Evolutionary conservation across 305 asterid species (phyloP), one percentile per base, ranked within the genome.

Genomic region (Fraxinus paxiana): DNA sequence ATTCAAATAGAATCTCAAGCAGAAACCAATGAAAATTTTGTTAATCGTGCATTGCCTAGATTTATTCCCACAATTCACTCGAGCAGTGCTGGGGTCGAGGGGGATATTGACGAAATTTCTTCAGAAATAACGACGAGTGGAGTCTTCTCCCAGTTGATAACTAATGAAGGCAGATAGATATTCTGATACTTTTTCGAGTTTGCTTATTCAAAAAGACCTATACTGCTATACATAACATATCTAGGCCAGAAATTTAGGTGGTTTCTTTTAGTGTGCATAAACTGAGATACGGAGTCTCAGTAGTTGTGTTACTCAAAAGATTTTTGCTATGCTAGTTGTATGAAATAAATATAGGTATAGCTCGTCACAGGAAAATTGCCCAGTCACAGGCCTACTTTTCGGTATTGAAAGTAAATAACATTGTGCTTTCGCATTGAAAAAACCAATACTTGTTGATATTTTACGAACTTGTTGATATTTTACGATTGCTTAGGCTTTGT

Each of bases 101-200:
- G 84, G 28, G 83, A 70, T 15, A 13, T 4, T 15, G 80, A 76
- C 20, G 81, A 73, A 13, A 86, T 83, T 46, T 33, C 65, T 51
- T 86, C 87, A 33, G 90, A 88, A 30, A 83, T 86, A 6, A 87
- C 93, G 3, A 77, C 88, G 20, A 88, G 83, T 34, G 77, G 86
- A 0, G 91, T 90, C 10, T 90, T 90, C 85, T 90, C 93, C 20
- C 93, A 90, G 86, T 84, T 90, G 80, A 72, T 90, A 35, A 86
- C 82, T 2, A 86, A 63, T 20, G 88, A 90, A 43, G 93, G 93
- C 10, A 82, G 92, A 72, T 89, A 81, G 83, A 61, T 13, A 77
- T 80, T 76, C 9, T 3, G 1, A 43, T 2, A 43, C 17, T 43
- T 43, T 10, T 41, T 41, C 5, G 17, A 20, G 15, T 9, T 3